Conservation (phyloP, 352 stramenopile genomes). For the Blastocystis sp. region DNA sequence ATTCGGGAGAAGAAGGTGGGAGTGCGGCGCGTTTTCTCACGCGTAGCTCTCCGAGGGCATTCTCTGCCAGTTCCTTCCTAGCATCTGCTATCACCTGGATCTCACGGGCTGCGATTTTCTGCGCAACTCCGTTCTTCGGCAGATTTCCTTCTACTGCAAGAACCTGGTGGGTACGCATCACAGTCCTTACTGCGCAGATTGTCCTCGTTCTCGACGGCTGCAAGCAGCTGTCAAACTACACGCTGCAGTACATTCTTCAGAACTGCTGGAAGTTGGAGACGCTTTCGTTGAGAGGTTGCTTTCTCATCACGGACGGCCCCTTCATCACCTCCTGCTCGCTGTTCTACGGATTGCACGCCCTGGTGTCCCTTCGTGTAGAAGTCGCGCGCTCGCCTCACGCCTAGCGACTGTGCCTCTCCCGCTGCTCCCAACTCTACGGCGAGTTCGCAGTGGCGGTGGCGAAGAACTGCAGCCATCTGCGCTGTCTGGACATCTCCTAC, state of each 20-base stretch:
- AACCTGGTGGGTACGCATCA: constrained; percentile 1
- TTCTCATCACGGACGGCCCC: constrained; percentile 62
- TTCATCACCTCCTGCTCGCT: constrained; percentile 67
- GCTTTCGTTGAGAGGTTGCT: constrained; percentile 44
- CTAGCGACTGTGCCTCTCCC: constrained; percentile 61
- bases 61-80: constrained; percentile 60
- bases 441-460: constrained; percentile 41
- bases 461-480: constrained; percentile 65
- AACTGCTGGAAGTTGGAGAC: constrained; percentile 69
- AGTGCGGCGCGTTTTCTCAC: not conserved
- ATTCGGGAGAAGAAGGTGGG: constrained; percentile 60
- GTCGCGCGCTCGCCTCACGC: not conserved
- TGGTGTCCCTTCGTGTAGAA: constrained; percentile 39
- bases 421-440: constrained; percentile 52
- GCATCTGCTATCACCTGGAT: constrained; percentile 60
- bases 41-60: constrained; percentile 63
- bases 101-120: constrained; percentile 62
- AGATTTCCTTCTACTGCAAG: constrained; percentile 73
- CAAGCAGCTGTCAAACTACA: constrained; percentile 62
- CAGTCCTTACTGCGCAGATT: not conserved
- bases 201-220: constrained; percentile 53
- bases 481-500: constrained; percentile 60
- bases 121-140: constrained; percentile 59
- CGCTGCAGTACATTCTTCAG: constrained; percentile 58
- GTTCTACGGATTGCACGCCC: constrained; percentile 68